Percentiles rank a stretch among this genome's conserved stretches.
Evolutionary conservation across 2,329 filamentous ascomycete genomes (phyloP).

Genomic region (Tolypocladium endophyticum): DNA sequence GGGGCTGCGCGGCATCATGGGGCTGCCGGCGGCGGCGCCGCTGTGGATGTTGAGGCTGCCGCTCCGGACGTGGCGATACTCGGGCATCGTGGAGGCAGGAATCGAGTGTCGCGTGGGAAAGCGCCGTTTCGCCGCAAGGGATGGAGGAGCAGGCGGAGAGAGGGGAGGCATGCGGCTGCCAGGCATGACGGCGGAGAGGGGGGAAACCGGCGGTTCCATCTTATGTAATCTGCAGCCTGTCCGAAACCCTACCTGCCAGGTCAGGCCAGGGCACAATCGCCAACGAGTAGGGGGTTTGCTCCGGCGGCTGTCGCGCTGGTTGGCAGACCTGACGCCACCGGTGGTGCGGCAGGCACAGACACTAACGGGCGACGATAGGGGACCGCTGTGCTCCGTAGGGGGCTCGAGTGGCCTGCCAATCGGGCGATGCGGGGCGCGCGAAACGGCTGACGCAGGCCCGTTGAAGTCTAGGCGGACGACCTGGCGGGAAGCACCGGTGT

Average conservation of each 20-base stretch:
- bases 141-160: background rate
- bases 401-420: too few relatives aligned
- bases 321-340: background rate
- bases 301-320: background rate
- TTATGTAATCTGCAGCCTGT: background rate
- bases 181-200: background rate
- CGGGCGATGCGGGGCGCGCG: background rate
- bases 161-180: background rate
- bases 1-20: slow-evolving; percentile 43
- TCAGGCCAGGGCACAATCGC: background rate
- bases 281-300: too few relatives aligned
- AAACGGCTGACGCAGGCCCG: background rate
- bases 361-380: background rate
- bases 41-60: slow-evolving; percentile 44
- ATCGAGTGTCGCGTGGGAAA: slow-evolving; percentile 1
- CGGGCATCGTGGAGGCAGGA: slow-evolving; percentile 27
- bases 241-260: background rate
- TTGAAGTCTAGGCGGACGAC: background rate
- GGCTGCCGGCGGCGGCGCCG: slow-evolving; percentile 12
- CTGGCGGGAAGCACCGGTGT: background rate
- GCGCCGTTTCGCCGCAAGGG: background rate
- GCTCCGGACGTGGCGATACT: slow-evolving; percentile 46
- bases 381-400: background rate
- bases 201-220: background rate
- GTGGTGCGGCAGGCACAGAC: background rate